Conservation (phyloP, 139 green algal species). For the Edaphochlamys debaryana region DNA sequence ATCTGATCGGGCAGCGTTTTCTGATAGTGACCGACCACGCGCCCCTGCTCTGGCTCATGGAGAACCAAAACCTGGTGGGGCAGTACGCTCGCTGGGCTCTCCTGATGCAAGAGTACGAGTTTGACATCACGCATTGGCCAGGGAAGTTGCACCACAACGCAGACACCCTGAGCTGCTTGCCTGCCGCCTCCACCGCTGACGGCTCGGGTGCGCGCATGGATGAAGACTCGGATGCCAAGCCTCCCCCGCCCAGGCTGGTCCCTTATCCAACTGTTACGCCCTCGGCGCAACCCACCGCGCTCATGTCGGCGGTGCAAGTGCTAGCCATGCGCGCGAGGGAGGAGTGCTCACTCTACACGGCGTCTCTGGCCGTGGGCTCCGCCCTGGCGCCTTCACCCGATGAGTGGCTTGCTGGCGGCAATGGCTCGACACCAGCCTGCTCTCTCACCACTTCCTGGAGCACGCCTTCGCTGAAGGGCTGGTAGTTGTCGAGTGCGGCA, state of each 20-base stretch:
- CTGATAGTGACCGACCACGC: constrained; percentile 39
- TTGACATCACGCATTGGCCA: constrained; percentile 27
- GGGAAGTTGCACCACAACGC: constrained; percentile 38
- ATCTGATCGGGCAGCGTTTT: constrained; percentile 29
- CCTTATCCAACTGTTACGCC: not conserved
- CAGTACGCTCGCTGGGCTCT: constrained; percentile 50
- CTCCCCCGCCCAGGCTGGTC: not conserved
- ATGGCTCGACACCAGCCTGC: not conserved
- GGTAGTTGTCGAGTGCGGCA: not conserved
- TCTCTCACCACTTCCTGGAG: not conserved
- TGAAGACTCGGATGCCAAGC: not conserved
- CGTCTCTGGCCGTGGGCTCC: too few relatives aligned
- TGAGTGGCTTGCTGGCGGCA: too few relatives aligned
- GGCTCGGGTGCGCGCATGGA: constrained; percentile 5
- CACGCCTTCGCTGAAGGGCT: not conserved
- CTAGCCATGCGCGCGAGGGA: too few relatives aligned
- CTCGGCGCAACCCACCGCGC: too few relatives aligned
- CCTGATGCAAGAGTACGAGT: constrained; percentile 35
- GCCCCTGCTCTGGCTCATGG: constrained; percentile 40
- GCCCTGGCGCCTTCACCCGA: too few relatives aligned
- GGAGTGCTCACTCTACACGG: too few relatives aligned
- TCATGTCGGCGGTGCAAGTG: too few relatives aligned
- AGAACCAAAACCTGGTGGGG: not conserved
- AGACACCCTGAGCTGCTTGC: constrained; percentile 12
- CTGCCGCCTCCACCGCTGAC: not conserved